Percentiles rank a stretch among this genome's conserved stretches.
Evolutionary conservation across 2,329 filamentous ascomycete genomes (phyloP).

Genomic region (Fusarium sp.): DNA sequence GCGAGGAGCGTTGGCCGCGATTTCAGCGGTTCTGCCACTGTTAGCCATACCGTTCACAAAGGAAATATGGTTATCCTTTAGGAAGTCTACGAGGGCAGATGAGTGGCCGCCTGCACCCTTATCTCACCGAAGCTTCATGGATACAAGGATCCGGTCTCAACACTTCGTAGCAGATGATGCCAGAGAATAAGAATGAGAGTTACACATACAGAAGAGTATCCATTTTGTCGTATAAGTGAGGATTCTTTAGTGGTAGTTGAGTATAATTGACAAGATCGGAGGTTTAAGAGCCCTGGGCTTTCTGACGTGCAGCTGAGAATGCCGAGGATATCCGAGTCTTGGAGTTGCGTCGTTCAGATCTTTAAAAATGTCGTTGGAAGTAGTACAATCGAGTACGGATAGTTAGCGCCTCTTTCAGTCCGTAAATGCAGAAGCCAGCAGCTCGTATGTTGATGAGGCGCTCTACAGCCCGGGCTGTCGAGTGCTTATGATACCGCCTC

Average conservation of each 20-base stretch:
- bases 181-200: neutral
- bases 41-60: slow-evolving; percentile 26
- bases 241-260: slow-evolving; percentile 3
- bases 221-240: slow-evolving; percentile 55
- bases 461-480: slow-evolving; percentile 2
- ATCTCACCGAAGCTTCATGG: neutral
- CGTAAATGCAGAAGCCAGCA: neutral
- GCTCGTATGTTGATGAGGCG: neutral
- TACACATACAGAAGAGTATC: slow-evolving; percentile 70
- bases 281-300: neutral
- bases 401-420: neutral
- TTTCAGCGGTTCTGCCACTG: slow-evolving; percentile 79
- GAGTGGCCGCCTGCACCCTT: neutral
- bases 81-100: neutral
- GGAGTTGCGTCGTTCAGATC: neutral
- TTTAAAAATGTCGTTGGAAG: neutral
- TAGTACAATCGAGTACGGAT: neutral
- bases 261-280: slow-evolving; percentile 1
- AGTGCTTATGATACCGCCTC: slow-evolving; percentile 10
- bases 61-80: neutral
- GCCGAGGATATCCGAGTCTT: neutral
- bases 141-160: neutral
- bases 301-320: slow-evolving; percentile 6
- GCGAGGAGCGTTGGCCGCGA: slow-evolving; percentile 88
- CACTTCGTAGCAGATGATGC: neutral